Base-by-base conservation (phyloP, 495 filamentous ascomycete species). In the Antarctomyces pellizariae region DNA sequence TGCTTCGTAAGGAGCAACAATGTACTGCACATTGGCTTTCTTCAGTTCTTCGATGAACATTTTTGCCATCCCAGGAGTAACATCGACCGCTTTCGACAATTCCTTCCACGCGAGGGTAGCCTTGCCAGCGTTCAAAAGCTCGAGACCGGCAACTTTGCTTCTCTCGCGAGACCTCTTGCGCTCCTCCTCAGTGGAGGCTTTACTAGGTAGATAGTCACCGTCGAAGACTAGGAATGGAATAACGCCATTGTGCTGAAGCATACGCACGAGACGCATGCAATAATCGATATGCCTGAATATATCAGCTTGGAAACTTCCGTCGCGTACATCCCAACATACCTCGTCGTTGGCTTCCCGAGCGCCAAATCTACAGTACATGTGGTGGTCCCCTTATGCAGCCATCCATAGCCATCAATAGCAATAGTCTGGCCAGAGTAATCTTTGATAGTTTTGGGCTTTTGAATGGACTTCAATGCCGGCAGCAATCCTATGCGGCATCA, bases 1-100 rank as follows among this genome's bases (percentile, higher is more conserved):
- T 5, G 89, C 89, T 53, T 99, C 89, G 41, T 93, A 99, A 1
- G 89, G 89, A 3, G 89, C 89, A 16, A 99, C 89, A 19, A 95
- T 60, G 41, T 91, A 95, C 31, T 74, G 62, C 3, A 99, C 64
- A 12, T 70, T 59, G 36, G 69, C 50, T 31, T 61, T 59, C 49
- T 84, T 90, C 36, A 93, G 54, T 41, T 84, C 82, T 31, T 93
- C 82, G 33, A 99, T 99, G 12, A 95, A 49, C 37, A 76, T 62
- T 3, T 76, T 61, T 13, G 89, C 86, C 89, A 99, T 95, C 37
- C 82, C 65, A 1, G 89, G 84, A 0, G 83, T 95, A 7, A 99
- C 73, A 49, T 99, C 89, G 26, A 99, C 67, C 11, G 86, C 78
- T 43, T 95, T 99, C 42, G 93, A 84, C 11, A 99, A 59, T 37